Evolutionary conservation across 108 stramenopile species (phyloP), one percentile per base, ranked within the genome.

Genomic region (Pseudonitzschia pungens): DNA sequence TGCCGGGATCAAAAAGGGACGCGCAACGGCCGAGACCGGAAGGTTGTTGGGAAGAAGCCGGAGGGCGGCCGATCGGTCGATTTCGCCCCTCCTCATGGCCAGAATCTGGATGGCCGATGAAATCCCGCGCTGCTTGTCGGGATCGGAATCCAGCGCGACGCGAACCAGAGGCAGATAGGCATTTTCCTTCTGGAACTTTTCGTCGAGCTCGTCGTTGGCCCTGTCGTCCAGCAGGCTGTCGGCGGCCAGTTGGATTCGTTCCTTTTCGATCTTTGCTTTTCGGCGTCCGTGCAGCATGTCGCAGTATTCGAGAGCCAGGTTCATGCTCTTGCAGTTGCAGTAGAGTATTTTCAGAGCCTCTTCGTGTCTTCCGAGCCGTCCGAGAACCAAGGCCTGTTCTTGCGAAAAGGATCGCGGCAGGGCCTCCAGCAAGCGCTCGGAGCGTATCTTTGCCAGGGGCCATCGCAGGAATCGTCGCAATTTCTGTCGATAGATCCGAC

Each of bases 311-410:
- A 96, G 73, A 20, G 95, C 95, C 64, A 94, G 54, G 58, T 92
- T 89, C 53, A 96, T 77, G 70, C 87, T 88, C 42, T 83, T 71
- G 53, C 87, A 77, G 27, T 94, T 83, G 22, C 83, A 69, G 56
- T 94, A 96, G 27, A 96, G 79, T 71, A 94, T 96, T 50, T 81
- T 69, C 0, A 96, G 66, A 12, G 95, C 95, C 57, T 96, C 95
- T 71, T 89, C 90, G 56, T 96, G 95, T 36, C 87, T 72, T 24
- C 92, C 95, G 36, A 96, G 70, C 1, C 89, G 77, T 14, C 95
- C 95, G n/a, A 96, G 70, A 20, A 93, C 67, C 44, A 96, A 72
- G 0, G 95, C 95, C 33, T 88, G 77, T 75, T 96, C 95, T 60
- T 87, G 77, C 28, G 89, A 68, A 71, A 96, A 96, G 8, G 87